Base-by-base conservation (phyloP, 1,139 yeast species). In the Groenewaldozyma sp. region DNA sequence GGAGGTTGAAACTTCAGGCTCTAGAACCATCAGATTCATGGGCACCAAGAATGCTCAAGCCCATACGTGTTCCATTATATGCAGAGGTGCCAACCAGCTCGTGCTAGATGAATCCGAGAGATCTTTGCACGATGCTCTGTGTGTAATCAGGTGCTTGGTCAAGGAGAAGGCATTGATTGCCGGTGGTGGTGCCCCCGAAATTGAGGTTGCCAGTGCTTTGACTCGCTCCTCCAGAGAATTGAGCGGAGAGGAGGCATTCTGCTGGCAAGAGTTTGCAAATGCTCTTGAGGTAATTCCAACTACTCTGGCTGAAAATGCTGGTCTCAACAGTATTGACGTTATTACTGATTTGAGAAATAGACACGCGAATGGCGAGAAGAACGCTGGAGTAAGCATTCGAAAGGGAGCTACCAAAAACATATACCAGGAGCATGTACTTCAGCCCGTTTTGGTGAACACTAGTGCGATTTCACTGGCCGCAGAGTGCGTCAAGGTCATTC, bases 161-260 rank as follows among this genome's bases (percentile, higher is more conserved):
- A 88, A 91, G 62, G 91, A 87, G 63, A 82, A 77, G 59, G 97
- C 95, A 2, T 70, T 91, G 56, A 86, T 91, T 64, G 96, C 97
- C 11, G 99, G 99, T 54, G 98, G 99, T 50, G 98, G 98, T 52
- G 97, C 98, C 4, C 95, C 98, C 36, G 99, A 91, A 66, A 78
- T 91, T 52, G 98, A 91, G 67, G 82, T 88, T 13, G 80, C 97
- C 4, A 77, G 94, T 54, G 76, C 77, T 20, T 67, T 91, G 52
- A 70, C 76, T 62, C 79, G 77, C 54, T 96, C 88, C 63, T 73
- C 95, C 17, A 74, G 81, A 46, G 67, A 76, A 35, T 69, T 84
- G 49, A 74, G 86, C 17, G 98, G 99, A 36, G 87, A 88, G 5
- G 96, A 91, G 62, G 93, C 94, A 41, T 80, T 87, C 54, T 93